Conservation (phyloP, 2,329 filamentous ascomycete genomes). For the Penicillium janthinellum region DNA sequence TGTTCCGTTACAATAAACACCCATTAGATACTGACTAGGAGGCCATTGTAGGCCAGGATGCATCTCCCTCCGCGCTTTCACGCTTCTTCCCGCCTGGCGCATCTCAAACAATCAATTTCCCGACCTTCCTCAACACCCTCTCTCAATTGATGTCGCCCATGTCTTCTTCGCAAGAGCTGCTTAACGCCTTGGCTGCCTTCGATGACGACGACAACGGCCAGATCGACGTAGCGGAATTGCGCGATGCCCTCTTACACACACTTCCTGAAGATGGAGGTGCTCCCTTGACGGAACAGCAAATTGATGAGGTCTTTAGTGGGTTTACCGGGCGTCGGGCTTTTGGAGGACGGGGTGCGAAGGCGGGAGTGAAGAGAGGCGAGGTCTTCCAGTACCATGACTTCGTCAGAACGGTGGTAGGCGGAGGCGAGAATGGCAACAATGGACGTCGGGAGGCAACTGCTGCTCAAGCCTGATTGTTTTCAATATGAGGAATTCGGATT, state of each 20-base stretch:
- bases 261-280: slow-evolving; percentile 71
- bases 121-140: slow-evolving; percentile 81
- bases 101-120: slow-evolving; percentile 75
- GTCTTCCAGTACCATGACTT: slow-evolving; percentile 96
- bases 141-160: slow-evolving; percentile 73
- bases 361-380: slow-evolving; percentile 69
- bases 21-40: slow-evolving; percentile 1
- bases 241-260: slow-evolving; percentile 80
- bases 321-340: slow-evolving; percentile 86
- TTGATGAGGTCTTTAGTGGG: slow-evolving; percentile 83
- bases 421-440: slow-evolving; percentile 39
- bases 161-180: slow-evolving; percentile 75
- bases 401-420: slow-evolving; percentile 68
- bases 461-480: slow-evolving; percentile 17
- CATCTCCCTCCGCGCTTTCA: slow-evolving; percentile 69
- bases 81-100: slow-evolving; percentile 78
- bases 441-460: slow-evolving; percentile 21
- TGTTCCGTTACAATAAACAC: not conserved
- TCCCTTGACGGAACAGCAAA: slow-evolving; percentile 68
- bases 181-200: slow-evolving; percentile 91
- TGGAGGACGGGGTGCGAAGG: slow-evolving; percentile 55
- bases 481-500: slow-evolving; percentile 3
- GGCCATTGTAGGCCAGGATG: slow-evolving; percentile 65
- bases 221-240: slow-evolving; percentile 78
- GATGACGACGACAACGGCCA: slow-evolving; percentile 95